Evolutionary conservation across 2,329 filamentous ascomycete species (phyloP).

Genomic region (Cryphonectria carpinicola): DNA sequence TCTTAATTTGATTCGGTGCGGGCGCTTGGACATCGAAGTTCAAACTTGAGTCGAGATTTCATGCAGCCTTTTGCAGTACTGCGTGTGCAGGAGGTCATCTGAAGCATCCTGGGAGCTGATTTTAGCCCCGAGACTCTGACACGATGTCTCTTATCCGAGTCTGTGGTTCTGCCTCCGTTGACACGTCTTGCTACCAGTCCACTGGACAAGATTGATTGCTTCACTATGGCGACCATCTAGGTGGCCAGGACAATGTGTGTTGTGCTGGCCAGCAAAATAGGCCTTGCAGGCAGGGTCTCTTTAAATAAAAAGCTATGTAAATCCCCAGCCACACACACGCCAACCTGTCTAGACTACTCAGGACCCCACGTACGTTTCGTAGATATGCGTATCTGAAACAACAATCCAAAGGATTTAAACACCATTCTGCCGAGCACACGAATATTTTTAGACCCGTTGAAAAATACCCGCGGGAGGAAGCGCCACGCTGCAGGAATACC

Average conservation of each 20-base stretch:
- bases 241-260: not conserved
- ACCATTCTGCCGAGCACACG: not conserved
- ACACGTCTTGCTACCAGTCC: not conserved
- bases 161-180: not conserved
- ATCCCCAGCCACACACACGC: constrained; percentile 1
- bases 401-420: constrained; percentile 7
- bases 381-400: constrained; percentile 1
- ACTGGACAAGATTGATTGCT: not conserved
- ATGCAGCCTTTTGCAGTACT: not conserved
- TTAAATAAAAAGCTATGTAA: not conserved
- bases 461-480: not conserved
- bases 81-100: not conserved
- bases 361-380: not conserved
- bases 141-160: not conserved
- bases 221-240: not conserved
- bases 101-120: not conserved
- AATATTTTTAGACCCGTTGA: constrained; percentile 12
- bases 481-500: not conserved
- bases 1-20: not conserved
- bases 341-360: not conserved
- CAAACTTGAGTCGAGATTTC: not conserved
- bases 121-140: not conserved
- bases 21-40: not conserved
- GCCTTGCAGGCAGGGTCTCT: not conserved
- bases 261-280: not conserved